phyloP scores from a whole-genome alignment of 192 early-diverging fungal species.

The Ambispora gerdemannii region DNA sequence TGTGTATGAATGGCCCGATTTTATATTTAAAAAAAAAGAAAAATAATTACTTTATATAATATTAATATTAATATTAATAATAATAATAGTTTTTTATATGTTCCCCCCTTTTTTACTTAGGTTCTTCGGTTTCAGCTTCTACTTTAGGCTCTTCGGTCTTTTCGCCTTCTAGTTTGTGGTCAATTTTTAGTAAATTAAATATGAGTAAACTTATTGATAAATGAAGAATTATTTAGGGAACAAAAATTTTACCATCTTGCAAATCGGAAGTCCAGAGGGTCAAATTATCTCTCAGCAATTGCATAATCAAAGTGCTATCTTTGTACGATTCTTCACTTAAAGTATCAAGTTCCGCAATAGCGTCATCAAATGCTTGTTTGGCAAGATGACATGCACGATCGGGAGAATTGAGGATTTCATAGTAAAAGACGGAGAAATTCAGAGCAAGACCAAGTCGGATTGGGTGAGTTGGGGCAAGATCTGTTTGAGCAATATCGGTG shows the following conservation, averaged over 20 bases:
- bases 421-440: constrained; percentile 99
- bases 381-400: constrained; percentile 87
- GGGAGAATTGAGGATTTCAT: constrained; percentile 95
- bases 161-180: constrained; percentile 13
- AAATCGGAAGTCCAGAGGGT: constrained; percentile 91
- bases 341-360: constrained; percentile 93
- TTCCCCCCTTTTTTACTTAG: constrained; percentile 16
- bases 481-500: constrained; percentile 79
- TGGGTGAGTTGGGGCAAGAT: constrained; percentile 87
- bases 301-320: constrained; percentile 98
- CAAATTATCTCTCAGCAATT: constrained; percentile 95
- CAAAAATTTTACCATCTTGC: constrained; percentile 22
- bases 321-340: constrained; percentile 93
- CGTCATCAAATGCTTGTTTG: constrained; percentile 95
- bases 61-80: constrained; percentile 2
- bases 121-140: constrained; percentile 28
- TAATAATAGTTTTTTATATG: background rate
- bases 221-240: background rate
- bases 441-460: constrained; percentile 95
- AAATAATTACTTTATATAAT: constrained; percentile 19
- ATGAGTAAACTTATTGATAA: background rate
- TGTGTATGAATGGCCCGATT: background rate
- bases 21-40: background rate
- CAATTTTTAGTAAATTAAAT: background rate
- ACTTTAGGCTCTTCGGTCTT: constrained; percentile 21